Evolutionary conservation across 306 rosid genomes (phyloP).

Genomic region (Cucumis melo): DNA sequence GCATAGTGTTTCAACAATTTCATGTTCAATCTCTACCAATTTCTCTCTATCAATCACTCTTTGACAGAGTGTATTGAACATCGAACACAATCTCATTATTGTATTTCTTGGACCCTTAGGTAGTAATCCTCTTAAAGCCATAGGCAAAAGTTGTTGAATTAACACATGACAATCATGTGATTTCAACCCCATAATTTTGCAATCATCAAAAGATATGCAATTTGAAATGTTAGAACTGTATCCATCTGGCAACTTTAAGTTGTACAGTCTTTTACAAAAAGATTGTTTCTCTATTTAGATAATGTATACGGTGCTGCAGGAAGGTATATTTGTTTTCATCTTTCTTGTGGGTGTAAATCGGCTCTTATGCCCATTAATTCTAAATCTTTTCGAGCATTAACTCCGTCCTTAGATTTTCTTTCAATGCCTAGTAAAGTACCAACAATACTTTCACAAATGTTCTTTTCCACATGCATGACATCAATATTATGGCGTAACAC

Average conservation of each 20-base stretch:
- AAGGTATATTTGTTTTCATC: background rate
- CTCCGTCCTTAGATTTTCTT: background rate
- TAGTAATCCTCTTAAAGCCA: background rate
- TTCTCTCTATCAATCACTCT: background rate
- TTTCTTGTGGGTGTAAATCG: no score
- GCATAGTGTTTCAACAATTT: background rate
- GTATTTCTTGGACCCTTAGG: background rate
- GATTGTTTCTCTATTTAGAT: background rate
- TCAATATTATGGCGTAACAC: no score
- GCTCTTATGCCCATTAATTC: background rate
- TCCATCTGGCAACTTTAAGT: background rate
- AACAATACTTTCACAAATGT: no score
- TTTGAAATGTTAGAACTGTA: no score
- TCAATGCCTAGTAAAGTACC: background rate
- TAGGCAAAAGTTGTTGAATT: background rate
- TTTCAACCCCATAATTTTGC: no score
- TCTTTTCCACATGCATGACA: no score
- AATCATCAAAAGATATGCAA: no score
- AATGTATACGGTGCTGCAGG: background rate
- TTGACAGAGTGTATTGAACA: background rate
- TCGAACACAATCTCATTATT: background rate
- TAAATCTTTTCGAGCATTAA: background rate
- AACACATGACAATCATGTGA: background rate
- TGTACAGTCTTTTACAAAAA: background rate
- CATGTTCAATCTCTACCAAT: background rate